These are phyloP conservation scores for Hypoxylon perforatum DNA, from an alignment of 495 filamentous ascomycete species.

Conservation along the genomic window DNA sequence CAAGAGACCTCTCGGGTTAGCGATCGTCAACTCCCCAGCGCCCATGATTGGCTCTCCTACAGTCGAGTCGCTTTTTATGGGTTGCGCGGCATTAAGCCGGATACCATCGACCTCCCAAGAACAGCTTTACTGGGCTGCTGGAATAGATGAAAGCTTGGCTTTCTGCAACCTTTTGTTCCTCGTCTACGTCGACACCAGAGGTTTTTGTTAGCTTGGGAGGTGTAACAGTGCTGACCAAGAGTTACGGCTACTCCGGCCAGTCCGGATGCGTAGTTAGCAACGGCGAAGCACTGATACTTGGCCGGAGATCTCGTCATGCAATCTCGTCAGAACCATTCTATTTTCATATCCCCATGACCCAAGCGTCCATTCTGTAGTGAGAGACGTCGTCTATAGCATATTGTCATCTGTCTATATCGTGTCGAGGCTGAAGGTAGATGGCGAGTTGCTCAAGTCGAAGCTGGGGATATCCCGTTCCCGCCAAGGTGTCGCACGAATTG, in stretches of 20 bases:
- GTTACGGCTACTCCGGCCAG: conserved; percentile 11
- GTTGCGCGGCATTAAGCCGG: conserved; percentile 45
- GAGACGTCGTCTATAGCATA: conserved; percentile 3
- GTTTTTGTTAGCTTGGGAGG: conserved; percentile 24
- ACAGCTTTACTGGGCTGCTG: conserved; percentile 39
- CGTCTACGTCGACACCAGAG: conserved; percentile 31
- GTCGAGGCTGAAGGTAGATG: background rate
- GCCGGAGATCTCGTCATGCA: conserved; percentile 19
- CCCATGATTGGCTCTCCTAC: conserved; percentile 36
- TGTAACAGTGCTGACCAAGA: conserved; percentile 6
- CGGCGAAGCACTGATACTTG: conserved; percentile 12
- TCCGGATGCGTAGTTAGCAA: conserved; percentile 18
- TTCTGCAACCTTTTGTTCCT: conserved; percentile 27
- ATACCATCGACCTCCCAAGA: conserved; percentile 39
- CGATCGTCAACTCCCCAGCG: conserved; percentile 34
- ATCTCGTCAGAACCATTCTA: conserved; percentile 12
- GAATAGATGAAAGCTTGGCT: conserved; percentile 42
- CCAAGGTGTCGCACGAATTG: conserved; percentile 15
- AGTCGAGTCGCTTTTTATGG: conserved; percentile 37
- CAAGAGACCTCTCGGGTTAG: conserved; percentile 31
- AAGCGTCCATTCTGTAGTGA: conserved; percentile 8
- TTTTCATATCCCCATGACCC: conserved; percentile 9
- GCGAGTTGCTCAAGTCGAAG: conserved; percentile 12
- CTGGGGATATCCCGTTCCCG: conserved; percentile 5
- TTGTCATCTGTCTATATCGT: conserved; percentile 12